Evolutionary conservation across 768 basidiomycete species (phyloP).

Genomic region (Cyathus striatus): DNA sequence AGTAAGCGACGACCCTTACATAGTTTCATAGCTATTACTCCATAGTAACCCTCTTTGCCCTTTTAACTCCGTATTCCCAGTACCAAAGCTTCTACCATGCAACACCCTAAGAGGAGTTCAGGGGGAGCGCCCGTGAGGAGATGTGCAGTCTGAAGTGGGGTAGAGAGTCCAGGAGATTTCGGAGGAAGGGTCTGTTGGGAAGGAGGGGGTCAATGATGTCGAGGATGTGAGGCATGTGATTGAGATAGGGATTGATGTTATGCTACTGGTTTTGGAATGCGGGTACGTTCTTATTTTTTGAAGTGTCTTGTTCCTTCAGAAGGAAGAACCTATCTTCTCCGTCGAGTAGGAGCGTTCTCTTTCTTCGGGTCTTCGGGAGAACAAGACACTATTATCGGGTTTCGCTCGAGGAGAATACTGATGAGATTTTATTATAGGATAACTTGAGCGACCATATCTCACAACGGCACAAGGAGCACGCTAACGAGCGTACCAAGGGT

Average conservation of each 20-base stretch:
- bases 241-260: slow-evolving; percentile 16
- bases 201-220: neutral
- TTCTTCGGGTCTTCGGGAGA: slow-evolving; percentile 20
- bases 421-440: slow-evolving; percentile 12
- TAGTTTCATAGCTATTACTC: no score
- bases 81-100: slow-evolving; percentile 23
- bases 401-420: slow-evolving; percentile 13
- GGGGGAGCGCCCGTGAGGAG: slow-evolving; percentile 5
- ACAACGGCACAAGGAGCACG: slow-evolving; percentile 59
- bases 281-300: no score
- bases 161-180: slow-evolving; percentile 10
- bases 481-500: slow-evolving; percentile 49
- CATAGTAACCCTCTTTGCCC: no score
- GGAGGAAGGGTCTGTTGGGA: slow-evolving; percentile 13
- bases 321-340: no score
- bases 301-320: no score
- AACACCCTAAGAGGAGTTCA: slow-evolving; percentile 27
- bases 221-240: slow-evolving; percentile 6
- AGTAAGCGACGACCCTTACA: no score
- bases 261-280: no score
- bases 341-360: slow-evolving; percentile 23
- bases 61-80: slow-evolving; percentile 28
- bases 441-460: slow-evolving; percentile 49
- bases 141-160: slow-evolving; percentile 5
- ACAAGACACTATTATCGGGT: neutral